These are phyloP conservation scores for Didymella keratinophila DNA, from an alignment of 2,329 filamentous ascomycete species.

Conservation along the genomic window DNA sequence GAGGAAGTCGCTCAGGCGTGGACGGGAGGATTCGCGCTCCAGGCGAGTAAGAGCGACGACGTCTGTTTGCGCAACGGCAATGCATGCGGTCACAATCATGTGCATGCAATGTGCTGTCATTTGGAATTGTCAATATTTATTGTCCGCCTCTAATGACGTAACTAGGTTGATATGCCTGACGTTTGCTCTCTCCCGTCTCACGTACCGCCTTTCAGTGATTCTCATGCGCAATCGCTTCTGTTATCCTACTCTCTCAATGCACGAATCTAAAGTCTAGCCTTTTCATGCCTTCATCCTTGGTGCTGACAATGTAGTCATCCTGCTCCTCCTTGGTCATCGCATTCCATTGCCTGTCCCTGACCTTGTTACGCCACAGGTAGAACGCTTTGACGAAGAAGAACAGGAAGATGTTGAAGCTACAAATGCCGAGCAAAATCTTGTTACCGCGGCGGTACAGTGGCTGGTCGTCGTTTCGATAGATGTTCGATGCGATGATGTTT, in stretches of 20 bases:
- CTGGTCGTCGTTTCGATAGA: slow-evolving; percentile 58
- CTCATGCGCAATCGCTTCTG: not conserved
- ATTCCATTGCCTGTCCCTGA: slow-evolving; percentile 38
- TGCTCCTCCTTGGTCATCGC: slow-evolving; percentile 42
- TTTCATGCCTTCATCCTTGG: slow-evolving; percentile 42
- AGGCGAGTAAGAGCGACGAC: too few species aligned
- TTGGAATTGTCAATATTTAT: not conserved
- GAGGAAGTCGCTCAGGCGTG: too few species aligned
- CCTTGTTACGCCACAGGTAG: slow-evolving; percentile 54
- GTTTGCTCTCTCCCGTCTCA: too few species aligned
- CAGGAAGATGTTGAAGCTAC: slow-evolving; percentile 42
- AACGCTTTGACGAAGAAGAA: slow-evolving; percentile 51
- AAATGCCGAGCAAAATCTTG: slow-evolving; percentile 44
- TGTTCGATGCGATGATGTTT: slow-evolving; percentile 57
- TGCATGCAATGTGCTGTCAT: too few species aligned
- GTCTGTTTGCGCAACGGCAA: too few species aligned
- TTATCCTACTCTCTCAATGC: slow-evolving; percentile 22
- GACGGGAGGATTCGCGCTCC: too few species aligned
- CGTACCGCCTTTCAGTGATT: not conserved
- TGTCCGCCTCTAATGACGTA: not conserved
- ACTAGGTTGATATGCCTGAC: too few species aligned
- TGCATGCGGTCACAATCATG: too few species aligned
- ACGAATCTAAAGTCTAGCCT: slow-evolving; percentile 44
- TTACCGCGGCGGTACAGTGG: slow-evolving; percentile 57
- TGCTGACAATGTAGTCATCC: slow-evolving; percentile 37